Conservation (phyloP, 306 rosid species). For the Castanospermum australe region DNA sequence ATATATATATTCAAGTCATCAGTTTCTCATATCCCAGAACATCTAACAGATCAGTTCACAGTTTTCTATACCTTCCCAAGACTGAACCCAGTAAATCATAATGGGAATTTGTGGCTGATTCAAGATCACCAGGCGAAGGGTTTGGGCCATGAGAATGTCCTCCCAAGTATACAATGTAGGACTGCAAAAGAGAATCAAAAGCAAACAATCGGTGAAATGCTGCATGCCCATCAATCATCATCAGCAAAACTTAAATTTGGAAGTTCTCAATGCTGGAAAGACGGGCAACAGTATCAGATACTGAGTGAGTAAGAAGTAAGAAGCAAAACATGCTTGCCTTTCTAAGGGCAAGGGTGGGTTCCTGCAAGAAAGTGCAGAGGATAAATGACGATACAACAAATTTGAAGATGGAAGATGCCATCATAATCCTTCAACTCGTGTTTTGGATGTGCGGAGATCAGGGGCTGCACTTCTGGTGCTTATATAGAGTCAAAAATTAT, state of each 20-base stretch:
- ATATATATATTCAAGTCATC: not conserved
- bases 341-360: not conserved
- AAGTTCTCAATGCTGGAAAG: not conserved
- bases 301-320: no score
- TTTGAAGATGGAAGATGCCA: not conserved
- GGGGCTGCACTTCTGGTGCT: not conserved
- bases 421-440: not conserved
- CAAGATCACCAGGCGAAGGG: slow-evolving; percentile 31
- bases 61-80: slow-evolving; percentile 45
- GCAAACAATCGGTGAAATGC: not conserved
- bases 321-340: not conserved
- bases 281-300: not conserved
- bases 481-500: no score
- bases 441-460: not conserved
- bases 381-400: not conserved
- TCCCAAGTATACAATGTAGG: slow-evolving; percentile 45
- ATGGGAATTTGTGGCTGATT: slow-evolving; percentile 37
- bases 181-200: slow-evolving; percentile 2
- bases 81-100: slow-evolving; percentile 34
- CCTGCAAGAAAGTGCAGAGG: not conserved
- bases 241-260: not conserved
- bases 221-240: not conserved
- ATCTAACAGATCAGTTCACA: not conserved
- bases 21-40: not conserved
- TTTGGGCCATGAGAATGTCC: slow-evolving; percentile 42